These are phyloP conservation scores for Ceratopteris richardii DNA, from an alignment of 75 land plant genomes.

Conservation along the genomic window DNA sequence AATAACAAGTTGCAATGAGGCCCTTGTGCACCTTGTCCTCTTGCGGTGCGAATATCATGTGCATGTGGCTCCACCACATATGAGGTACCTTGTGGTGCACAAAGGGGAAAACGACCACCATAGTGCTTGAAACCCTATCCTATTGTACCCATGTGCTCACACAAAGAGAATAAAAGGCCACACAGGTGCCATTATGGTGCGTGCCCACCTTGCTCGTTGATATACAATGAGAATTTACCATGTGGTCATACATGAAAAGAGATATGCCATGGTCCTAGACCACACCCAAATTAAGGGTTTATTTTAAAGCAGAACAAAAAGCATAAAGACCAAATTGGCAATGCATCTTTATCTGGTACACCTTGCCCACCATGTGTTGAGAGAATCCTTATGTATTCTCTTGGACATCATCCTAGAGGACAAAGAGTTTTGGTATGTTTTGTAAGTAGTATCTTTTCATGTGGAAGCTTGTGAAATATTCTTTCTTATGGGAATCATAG, in stretches of 20 bases:
- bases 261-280: too few relatives aligned
- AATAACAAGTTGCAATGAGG: too few relatives aligned
- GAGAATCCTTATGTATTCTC: slow-evolving; percentile 56
- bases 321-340: slow-evolving; percentile 23
- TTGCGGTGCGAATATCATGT: slow-evolving; percentile 81
- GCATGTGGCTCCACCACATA: slow-evolving; percentile 71
- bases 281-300: too few relatives aligned
- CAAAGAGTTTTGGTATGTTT: slow-evolving; percentile 83
- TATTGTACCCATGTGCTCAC: slow-evolving; percentile 55
- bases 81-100: slow-evolving; percentile 97
- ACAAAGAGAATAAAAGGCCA: slow-evolving; percentile 50
- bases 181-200: slow-evolving; percentile 98
- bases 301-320: too few relatives aligned
- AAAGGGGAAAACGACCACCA: slow-evolving; percentile 78
- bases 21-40: slow-evolving; percentile 91
- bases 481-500: slow-evolving; percentile 88
- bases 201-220: slow-evolving; percentile 78
- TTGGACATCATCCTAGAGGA: slow-evolving; percentile 73
- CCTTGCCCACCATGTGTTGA: slow-evolving; percentile 94
- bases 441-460: slow-evolving; percentile 47
- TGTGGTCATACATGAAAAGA: slow-evolving; percentile 85
- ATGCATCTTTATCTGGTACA: slow-evolving; percentile 36
- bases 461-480: slow-evolving; percentile 68
- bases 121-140: slow-evolving; percentile 58
- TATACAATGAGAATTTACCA: slow-evolving; percentile 50